Base-by-base conservation (phyloP, 768 basidiomycete species). In the Gautieria morchelliformis region DNA sequence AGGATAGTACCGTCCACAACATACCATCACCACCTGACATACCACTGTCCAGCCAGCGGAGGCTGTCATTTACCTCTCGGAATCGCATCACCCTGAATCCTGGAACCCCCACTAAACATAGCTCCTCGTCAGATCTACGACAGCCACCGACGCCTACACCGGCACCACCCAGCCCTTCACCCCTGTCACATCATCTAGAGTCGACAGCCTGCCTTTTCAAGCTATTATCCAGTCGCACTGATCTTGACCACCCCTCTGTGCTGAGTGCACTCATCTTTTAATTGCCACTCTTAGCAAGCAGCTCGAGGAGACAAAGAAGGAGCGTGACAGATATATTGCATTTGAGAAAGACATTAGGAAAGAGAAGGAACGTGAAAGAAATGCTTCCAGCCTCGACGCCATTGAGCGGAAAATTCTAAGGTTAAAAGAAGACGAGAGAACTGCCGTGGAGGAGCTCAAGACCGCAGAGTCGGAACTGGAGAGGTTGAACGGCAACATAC, bases 161-260 rank as follows among this genome's bases (percentile, higher is more conserved):
- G 41, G 75, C 80, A 58, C 78, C 81, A 35, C 75, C 74, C 37
- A 82, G 80, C 65, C 83, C 87, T 47, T 83, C 88, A 22, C 84
- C 89, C 35, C 74, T 89, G 60, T 87, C 88, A 41, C 83, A 87
- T 69, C 86, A 87, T 65, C 73, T 91, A 58, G 83, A 84, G 57
- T 88, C 87, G 37, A 84, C 86, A 48, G 77, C 79, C 59, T 81
- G 82, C 19, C 75, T 93, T 40, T 85, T 89, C 67, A 87, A 87
- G 67, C 68, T 90, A 32, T 75, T 92, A 45, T 88, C 89, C 12
- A 80, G 84, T 56, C 77, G 84, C 44, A 84, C 86, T 53, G 86
- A 87, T 33, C 81, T 94, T 45, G 91, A 93, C 67, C 93, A 97
- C 67, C 96, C 96, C 77, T 99, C 8, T 99, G 96, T 69, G 83